Evolutionary conservation across 345 rosid species (phyloP).

Genomic region (Rhodamnia argentea): DNA sequence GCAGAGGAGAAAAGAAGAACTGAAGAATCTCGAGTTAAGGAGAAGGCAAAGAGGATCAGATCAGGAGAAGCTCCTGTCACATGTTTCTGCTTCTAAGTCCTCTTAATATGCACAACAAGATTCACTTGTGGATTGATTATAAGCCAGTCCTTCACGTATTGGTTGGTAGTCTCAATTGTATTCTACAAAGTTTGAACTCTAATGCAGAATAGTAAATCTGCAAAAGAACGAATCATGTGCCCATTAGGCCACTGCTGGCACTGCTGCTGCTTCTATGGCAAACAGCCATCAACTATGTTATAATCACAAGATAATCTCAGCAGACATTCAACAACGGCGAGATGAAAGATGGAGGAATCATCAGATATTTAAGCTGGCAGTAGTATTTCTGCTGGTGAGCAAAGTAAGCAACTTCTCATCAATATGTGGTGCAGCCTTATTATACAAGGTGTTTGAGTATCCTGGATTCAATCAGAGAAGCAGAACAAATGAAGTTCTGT

Average conservation of each 20-base stretch:
- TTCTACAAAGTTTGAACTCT: background rate
- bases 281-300: background rate
- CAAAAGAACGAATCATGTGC: background rate
- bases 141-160: background rate
- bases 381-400: background rate
- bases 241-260: background rate
- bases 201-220: background rate
- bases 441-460: background rate
- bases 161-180: background rate
- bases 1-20: constrained; percentile 50
- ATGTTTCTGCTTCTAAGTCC: constrained; percentile 46
- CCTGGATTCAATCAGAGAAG: background rate
- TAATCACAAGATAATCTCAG: background rate
- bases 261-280: background rate
- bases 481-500: background rate
- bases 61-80: constrained; percentile 21
- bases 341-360: background rate
- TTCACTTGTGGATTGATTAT: background rate
- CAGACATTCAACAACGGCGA: background rate
- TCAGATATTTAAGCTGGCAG: background rate
- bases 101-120: background rate
- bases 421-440: background rate
- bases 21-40: constrained; percentile 38
- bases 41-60: constrained; percentile 35
- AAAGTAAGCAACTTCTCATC: background rate